Base-by-base conservation (phyloP, 345 rosid species). In the Combretum micranthum region DNA sequence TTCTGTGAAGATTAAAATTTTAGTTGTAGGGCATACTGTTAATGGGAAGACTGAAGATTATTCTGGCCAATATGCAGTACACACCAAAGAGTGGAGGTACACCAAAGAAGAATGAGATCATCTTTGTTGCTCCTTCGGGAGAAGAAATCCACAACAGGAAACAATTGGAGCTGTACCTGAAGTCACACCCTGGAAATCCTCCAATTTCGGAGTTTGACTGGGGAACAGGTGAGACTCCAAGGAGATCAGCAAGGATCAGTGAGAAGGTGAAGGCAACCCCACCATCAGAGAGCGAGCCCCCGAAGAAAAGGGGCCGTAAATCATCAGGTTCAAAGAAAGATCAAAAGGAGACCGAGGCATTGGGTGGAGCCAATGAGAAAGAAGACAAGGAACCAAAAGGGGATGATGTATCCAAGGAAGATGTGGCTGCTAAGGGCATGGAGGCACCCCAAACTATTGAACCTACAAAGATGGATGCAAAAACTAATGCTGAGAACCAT, bases 161-260 rank as follows among this genome's bases (percentile, higher is more conserved):
- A 63, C 91, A 86, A 58, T 70, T 88, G 80, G 91, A 88, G 70
- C 79, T 72, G 71, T 86, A 86, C 72, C 87, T 88, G 47, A 82
- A 86, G 58, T 69, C 94, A 2, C 74, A 86, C 67, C 84, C 87
- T 56, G 88, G 85, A 37, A 83, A 70, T 70, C 94, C 88, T 1
- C 67, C 78, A 1, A 55, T 77, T 44, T 9, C 84, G 0, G 87
- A 82, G 65, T 86, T 88, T 64, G 94, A 88, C 54, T 88, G 96
- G 96, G 80, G 82, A 12, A 82, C 85, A 18, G 87, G 91, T 60
- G 94, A 83, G 73, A 78, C 84, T 21, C 94, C 91, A 17, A 83
- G 94, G 77, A 78, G 96, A 71, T 86, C 94, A 15, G 78, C 96
- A 49, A 85, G 94, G 65, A 80, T 88, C 73, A 78, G 85, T 54